A percentile compares a stretch with the other conserved stretches of the same genome.
These are phyloP conservation scores for Trichoderma parareesei DNA, from an alignment of 495 filamentous ascomycete genomes.

Conservation along the genomic window DNA sequence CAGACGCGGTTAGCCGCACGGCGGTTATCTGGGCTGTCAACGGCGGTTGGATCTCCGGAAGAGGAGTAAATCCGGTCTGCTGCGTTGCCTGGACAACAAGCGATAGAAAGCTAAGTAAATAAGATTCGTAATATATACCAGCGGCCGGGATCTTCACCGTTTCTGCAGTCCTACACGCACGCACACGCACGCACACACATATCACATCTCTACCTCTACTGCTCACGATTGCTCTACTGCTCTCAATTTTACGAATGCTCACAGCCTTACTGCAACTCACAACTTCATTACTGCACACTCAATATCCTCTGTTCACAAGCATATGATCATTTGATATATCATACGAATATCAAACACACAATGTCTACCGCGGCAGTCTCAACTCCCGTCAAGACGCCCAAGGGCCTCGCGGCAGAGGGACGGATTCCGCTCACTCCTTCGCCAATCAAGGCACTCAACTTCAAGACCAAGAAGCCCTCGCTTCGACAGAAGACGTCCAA, in stretches of 20 bases:
- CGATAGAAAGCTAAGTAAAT: conserved; percentile 10
- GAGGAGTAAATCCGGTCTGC: background rate
- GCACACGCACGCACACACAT: too few relatives aligned
- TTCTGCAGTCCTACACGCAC: background rate
- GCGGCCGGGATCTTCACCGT: background rate
- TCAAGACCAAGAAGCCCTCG: conserved; percentile 52
- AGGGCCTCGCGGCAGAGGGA: conserved; percentile 80
- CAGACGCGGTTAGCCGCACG: conserved; percentile 1
- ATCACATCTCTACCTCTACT: too few relatives aligned
- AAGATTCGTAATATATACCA: conserved; percentile 9
- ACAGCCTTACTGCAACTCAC: too few relatives aligned
- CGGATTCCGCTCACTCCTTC: conserved; percentile 93
- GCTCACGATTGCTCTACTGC: too few relatives aligned
- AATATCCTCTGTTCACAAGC: too few relatives aligned
- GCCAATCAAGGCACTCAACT: conserved; percentile 53
- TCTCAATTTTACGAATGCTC: too few relatives aligned
- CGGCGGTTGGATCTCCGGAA: background rate
- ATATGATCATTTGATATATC: background rate
- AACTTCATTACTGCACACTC: too few relatives aligned
- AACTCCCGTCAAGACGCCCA: conserved; percentile 86
- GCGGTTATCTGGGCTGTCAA: background rate
- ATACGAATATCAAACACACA: conserved; percentile 20
- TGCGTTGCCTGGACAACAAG: conserved; percentile 10
- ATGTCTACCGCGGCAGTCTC: conserved; percentile 89
- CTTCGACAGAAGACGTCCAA: conserved; percentile 61